Evolutionary conservation across 116 monocot genomes (phyloP).

Genomic region (Papilionanthe hybrid): DNA sequence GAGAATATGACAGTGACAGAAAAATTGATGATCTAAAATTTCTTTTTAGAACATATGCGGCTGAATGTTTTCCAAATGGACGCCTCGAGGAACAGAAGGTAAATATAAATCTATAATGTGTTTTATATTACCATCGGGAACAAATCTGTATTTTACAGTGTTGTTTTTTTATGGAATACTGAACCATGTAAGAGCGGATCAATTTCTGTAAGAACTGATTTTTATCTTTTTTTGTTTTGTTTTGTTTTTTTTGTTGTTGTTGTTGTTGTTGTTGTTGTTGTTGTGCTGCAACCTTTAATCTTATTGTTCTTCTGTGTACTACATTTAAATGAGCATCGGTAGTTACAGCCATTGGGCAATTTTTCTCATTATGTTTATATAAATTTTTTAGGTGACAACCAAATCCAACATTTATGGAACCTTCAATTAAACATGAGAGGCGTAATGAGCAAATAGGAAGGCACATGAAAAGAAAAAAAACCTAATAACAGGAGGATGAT

Average conservation of each 20-base stretch:
- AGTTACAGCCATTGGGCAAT: neutral
- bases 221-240: neutral
- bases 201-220: neutral
- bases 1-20: conserved; percentile 74
- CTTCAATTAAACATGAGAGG: neutral
- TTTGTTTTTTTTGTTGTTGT: too few species aligned
- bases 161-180: neutral
- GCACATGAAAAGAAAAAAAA: neutral
- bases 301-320: neutral
- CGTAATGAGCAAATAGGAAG: neutral
- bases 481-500: too few species aligned
- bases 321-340: neutral
- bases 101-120: neutral
- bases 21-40: conserved; percentile 78
- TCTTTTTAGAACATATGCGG: conserved; percentile 69
- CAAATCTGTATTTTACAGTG: neutral
- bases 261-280: too few species aligned
- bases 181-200: neutral
- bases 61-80: conserved; percentile 67
- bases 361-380: neutral
- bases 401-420: neutral
- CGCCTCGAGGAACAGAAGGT: conserved; percentile 69
- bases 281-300: neutral
- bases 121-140: neutral
- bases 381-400: neutral